Evolutionary conservation across 805 yeast species (phyloP).

Genomic region (Yamadazyma sp.): DNA sequence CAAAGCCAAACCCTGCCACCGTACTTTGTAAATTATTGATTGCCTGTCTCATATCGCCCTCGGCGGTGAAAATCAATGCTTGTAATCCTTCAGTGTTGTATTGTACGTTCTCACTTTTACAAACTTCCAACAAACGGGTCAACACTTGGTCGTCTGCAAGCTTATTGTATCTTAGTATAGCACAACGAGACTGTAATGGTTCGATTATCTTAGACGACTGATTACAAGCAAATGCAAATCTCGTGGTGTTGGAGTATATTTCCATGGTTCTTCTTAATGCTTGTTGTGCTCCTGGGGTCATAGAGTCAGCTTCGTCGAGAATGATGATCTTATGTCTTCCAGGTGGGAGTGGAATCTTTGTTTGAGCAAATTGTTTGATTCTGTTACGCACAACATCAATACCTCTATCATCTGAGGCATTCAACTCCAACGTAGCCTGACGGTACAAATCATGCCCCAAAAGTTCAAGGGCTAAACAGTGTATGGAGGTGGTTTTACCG

Average conservation of each 20-base stretch:
- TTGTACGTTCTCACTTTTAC: slow-evolving; percentile 67
- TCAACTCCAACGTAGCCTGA: slow-evolving; percentile 88
- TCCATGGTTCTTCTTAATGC: slow-evolving; percentile 77
- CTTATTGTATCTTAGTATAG: slow-evolving; percentile 81
- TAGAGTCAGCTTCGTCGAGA: slow-evolving; percentile 92
- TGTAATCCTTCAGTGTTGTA: slow-evolving; percentile 88
- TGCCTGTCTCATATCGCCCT: slow-evolving; percentile 99
- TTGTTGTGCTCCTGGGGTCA: slow-evolving; percentile 97
- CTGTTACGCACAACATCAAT: slow-evolving; percentile 93
- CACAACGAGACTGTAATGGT: slow-evolving; percentile 95
- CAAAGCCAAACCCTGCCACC: slow-evolving; percentile 88
- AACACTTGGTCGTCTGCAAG: slow-evolving; percentile 84
- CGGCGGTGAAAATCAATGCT: slow-evolving; percentile 92
- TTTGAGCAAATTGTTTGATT: slow-evolving; percentile 95
- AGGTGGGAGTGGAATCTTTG: slow-evolving; percentile 80
- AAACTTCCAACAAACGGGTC: slow-evolving; percentile 68
- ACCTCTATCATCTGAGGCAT: slow-evolving; percentile 97
- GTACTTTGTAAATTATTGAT: slow-evolving; percentile 92
- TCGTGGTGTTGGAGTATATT: slow-evolving; percentile 82
- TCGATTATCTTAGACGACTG: slow-evolving; percentile 93
- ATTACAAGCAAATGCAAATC: slow-evolving; percentile 98
- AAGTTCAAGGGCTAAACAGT: slow-evolving; percentile 82
- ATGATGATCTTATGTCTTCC: slow-evolving; percentile 93
- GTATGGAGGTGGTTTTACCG: slow-evolving; percentile 93
- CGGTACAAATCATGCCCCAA: slow-evolving; percentile 64